Evolutionary conservation across 768 basidiomycete species (phyloP).

Genomic region (Boletus fagicola): DNA sequence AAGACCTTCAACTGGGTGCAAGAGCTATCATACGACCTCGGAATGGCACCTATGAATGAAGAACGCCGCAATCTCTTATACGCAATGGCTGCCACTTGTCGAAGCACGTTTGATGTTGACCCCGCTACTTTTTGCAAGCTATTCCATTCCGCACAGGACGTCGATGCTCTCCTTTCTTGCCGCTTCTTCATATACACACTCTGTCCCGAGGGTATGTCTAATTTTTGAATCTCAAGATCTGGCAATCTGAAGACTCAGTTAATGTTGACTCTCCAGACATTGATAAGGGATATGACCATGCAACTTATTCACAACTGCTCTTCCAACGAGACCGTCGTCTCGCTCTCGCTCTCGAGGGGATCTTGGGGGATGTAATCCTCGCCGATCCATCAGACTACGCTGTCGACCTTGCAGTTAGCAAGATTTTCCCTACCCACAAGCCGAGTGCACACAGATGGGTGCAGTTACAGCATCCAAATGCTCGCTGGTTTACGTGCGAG

Average conservation of each 20-base stretch:
- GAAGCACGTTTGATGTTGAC: neutral
- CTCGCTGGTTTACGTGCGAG: slow-evolving; percentile 16
- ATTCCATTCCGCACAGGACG: too few species aligned
- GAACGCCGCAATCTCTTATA: neutral
- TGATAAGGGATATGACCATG: too few species aligned
- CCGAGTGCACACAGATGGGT: too few species aligned
- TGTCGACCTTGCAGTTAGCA: slow-evolving; percentile 12
- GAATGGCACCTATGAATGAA: neutral
- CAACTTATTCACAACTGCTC: neutral
- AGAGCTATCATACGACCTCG: neutral
- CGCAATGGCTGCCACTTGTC: too few species aligned
- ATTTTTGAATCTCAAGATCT: neutral
- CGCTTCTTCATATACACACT: slow-evolving; percentile 22
- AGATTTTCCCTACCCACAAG: too few species aligned
- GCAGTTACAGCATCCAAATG: too few species aligned
- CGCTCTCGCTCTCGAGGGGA: slow-evolving; percentile 17
- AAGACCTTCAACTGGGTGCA: neutral
- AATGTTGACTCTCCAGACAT: neutral
- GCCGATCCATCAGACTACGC: neutral
- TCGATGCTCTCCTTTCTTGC: slow-evolving; percentile 16
- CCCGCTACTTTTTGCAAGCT: neutral
- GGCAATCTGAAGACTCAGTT: neutral
- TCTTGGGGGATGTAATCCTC: neutral
- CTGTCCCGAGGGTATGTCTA: neutral
- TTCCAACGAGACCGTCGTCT: slow-evolving; percentile 25